Evolutionary conservation across 108 stramenopile species (phyloP).

Genomic region (Skeletonema menzelii): DNA sequence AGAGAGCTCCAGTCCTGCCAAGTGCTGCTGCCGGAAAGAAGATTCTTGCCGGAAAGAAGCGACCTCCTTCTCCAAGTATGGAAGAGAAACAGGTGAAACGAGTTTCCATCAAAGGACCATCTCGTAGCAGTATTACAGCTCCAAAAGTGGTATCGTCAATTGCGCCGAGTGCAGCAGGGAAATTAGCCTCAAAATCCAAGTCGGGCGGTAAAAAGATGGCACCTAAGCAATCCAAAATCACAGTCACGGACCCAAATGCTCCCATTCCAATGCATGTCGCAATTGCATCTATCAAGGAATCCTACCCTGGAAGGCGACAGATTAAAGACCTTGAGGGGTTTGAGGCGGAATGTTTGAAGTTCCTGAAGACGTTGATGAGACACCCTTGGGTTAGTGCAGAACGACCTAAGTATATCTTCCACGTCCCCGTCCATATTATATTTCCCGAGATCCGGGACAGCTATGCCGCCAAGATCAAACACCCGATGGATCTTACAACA

Average conservation of each 20-base stretch:
- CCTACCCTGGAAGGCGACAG: slow-evolving; percentile 70
- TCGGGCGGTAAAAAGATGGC: slow-evolving; percentile 20
- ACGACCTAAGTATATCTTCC: slow-evolving; percentile 69
- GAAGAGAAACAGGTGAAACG: slow-evolving; percentile 33
- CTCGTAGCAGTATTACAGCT: slow-evolving; percentile 9
- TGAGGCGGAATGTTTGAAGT: slow-evolving; percentile 74
- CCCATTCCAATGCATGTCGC: slow-evolving; percentile 86
- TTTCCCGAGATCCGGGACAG: slow-evolving; percentile 75
- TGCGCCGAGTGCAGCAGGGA: slow-evolving; percentile 27
- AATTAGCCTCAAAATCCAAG: slow-evolving; percentile 18
- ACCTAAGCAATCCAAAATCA: slow-evolving; percentile 18
- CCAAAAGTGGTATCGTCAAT: slow-evolving; percentile 20
- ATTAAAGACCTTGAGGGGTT: slow-evolving; percentile 69
- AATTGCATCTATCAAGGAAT: slow-evolving; percentile 79
- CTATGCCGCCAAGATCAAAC: slow-evolving; percentile 69
- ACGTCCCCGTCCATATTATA: slow-evolving; percentile 78
- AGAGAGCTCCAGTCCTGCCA: slow-evolving; percentile 29
- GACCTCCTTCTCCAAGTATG: slow-evolving; percentile 30
- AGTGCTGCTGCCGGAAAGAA: background rate
- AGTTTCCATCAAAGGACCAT: slow-evolving; percentile 37
- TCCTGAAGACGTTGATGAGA: slow-evolving; percentile 66
- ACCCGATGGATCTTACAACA: slow-evolving; percentile 91
- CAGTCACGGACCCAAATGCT: slow-evolving; percentile 14
- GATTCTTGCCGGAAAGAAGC: slow-evolving; percentile 32
- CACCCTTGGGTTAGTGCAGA: slow-evolving; percentile 74